Evolutionary conservation across 495 filamentous ascomycete genomes (phyloP), one percentile per base, ranked within the genome.

Genomic region (Geoglossum glabrum): DNA sequence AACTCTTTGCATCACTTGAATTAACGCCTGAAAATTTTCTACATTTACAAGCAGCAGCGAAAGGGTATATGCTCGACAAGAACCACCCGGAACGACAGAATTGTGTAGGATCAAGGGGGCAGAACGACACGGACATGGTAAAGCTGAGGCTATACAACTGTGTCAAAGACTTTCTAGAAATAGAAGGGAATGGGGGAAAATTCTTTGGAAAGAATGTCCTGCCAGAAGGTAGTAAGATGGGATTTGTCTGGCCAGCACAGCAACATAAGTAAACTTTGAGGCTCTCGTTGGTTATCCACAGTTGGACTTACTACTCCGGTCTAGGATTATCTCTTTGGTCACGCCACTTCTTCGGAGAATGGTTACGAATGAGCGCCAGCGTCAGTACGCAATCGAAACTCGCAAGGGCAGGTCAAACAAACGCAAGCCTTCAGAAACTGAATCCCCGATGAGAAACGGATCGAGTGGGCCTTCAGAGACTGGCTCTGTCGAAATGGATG

Each of bases 331-430:
- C 25, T 66, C 73, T 0, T 63, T 78, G 25, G 74, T 81, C 7
- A 81, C 77, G 36, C 80, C 79, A 26, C 61, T 83, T 51, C 63
- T 83, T 34, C 63, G 80, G 54, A 67, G 79, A 33, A 81, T 82
- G 78, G 77, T 82, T 1, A 82, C 79, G 23, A 83, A 83, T 61
- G 80, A 82, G 61, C 67, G 78, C 17, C 80, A 83, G 63, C 67
- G 80, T 27, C 73, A 73, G 61, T 83, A 83, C 66, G 79, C 79
- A 0, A 70, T 79, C 19, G 75, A 79, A 62, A 77, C 76, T 5
- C 68, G 79, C 21, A 79, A 75, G 61, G 73, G 73, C n/a, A 69
- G 71, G 66, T 25, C 67, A 55, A 72, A 69, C 50, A 70, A 70
- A 59, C 69, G 69, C 52, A 76, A 69, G 60, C 70, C 67, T 8